Conservation (phyloP, 2,329 filamentous ascomycete genomes). For the Exserohilum turcica region DNA sequence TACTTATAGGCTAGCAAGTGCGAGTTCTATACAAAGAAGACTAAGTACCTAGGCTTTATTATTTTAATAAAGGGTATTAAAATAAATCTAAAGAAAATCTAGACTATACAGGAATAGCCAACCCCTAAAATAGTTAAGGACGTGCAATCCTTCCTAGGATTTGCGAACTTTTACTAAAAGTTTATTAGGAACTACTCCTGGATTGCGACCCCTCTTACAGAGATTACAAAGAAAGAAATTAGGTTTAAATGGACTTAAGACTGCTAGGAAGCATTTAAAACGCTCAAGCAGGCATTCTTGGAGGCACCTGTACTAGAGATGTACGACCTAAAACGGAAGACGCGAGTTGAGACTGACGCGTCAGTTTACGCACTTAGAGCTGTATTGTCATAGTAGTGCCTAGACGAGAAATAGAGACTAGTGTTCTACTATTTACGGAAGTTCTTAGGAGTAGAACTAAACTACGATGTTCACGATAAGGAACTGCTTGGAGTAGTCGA, state of each 20-base stretch:
- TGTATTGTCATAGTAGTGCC: background rate
- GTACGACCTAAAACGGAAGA: background rate
- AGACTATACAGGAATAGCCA: constrained; percentile 31
- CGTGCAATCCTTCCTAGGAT: constrained; percentile 4
- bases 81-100: constrained; percentile 34
- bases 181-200: constrained; percentile 2
- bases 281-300: constrained; percentile 1
- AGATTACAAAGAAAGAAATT: constrained; percentile 3
- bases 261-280: background rate
- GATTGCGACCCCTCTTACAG: background rate
- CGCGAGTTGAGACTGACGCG: constrained; percentile 2
- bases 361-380: background rate
- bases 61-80: constrained; percentile 29
- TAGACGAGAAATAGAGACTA: constrained; percentile 21
- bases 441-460: constrained; percentile 6
- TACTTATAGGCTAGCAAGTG: constrained; percentile 34
- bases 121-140: constrained; percentile 21
- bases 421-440: constrained; percentile 30
- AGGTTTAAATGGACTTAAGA: background rate
- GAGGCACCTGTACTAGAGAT: background rate
- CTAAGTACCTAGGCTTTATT: constrained; percentile 40
- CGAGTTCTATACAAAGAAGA: constrained; percentile 34
- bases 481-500: background rate
- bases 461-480: constrained; percentile 25
- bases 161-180: background rate